phyloP scores from a whole-genome alignment of 495 filamentous ascomycete species.

The Lasiosphaeria hispida region DNA sequence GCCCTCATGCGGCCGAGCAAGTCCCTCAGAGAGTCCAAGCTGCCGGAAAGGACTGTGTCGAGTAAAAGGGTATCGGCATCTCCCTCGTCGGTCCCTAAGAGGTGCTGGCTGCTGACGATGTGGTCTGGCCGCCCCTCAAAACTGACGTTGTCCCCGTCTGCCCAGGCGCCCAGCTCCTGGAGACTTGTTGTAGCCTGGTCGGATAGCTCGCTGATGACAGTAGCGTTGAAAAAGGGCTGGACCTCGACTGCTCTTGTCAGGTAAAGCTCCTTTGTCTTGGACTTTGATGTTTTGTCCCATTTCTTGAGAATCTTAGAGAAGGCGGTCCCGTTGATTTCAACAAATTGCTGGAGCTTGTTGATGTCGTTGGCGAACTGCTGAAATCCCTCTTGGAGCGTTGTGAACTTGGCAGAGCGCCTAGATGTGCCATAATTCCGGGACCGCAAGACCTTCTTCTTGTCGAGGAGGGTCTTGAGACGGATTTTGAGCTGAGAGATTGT shows the following conservation, averaged over 20 bases:
- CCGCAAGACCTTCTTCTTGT: constrained; percentile 89
- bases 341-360: constrained; percentile 97
- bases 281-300: constrained; percentile 99
- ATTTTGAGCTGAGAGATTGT: constrained; percentile 70
- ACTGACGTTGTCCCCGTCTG: constrained; percentile 86
- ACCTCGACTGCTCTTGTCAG: constrained; percentile 94
- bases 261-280: constrained; percentile 95
- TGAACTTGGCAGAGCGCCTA: constrained; percentile 84
- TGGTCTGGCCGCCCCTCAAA: constrained; percentile 69
- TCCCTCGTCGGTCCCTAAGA: constrained; percentile 70
- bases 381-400: constrained; percentile 91
- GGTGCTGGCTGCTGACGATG: constrained; percentile 58
- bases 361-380: constrained; percentile 94
- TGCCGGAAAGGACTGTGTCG: constrained; percentile 77
- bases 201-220: constrained; percentile 92
- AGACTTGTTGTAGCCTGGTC: constrained; percentile 93
- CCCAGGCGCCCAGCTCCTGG: constrained; percentile 92
- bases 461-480: constrained; percentile 82
- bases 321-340: constrained; percentile 94
- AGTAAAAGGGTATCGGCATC: constrained; percentile 87
- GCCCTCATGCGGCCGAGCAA: constrained; percentile 50
- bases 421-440: constrained; percentile 70
- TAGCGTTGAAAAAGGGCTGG: constrained; percentile 94
- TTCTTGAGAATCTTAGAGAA: constrained; percentile 99
- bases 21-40: constrained; percentile 55